Conservation (phyloP, 2,329 filamentous ascomycete genomes). For the Escovopsis sp. region DNA sequence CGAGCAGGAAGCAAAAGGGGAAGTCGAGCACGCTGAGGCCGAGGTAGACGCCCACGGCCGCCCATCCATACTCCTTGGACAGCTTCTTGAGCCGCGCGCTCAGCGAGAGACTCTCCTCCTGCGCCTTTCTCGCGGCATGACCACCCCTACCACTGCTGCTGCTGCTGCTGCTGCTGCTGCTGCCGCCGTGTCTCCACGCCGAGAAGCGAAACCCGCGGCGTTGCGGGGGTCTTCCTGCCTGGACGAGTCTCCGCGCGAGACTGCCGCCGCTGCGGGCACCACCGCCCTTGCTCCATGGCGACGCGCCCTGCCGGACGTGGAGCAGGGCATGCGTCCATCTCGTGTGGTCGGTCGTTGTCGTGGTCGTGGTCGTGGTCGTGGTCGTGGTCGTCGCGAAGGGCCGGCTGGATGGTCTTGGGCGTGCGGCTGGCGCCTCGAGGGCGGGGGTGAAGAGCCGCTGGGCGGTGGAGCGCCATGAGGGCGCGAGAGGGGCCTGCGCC, state of each 20-base stretch:
- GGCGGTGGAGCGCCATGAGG: slow-evolving; percentile 3
- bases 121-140: slow-evolving; percentile 8
- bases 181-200: slow-evolving; percentile 15
- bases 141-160: too few species aligned
- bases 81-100: slow-evolving; percentile 66
- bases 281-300: too few species aligned
- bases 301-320: too few species aligned
- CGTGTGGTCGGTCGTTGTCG: too few species aligned
- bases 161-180: neutral
- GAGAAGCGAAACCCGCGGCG: slow-evolving; percentile 22
- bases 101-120: slow-evolving; percentile 30
- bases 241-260: neutral
- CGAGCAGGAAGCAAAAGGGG: slow-evolving; percentile 84
- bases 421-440: neutral
- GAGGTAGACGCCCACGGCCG: slow-evolving; percentile 82
- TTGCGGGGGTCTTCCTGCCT: slow-evolving; percentile 4
- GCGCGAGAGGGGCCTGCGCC: slow-evolving; percentile 1
- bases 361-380: too few species aligned
- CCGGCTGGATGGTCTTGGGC: neutral
- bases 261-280: too few species aligned
- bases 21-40: slow-evolving; percentile 75
- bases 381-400: too few species aligned
- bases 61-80: slow-evolving; percentile 86
- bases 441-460: neutral
- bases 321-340: too few species aligned